A percentile compares a stretch with the other conserved stretches of the same genome.
Evolutionary conservation across 1,139 yeast genomes (phyloP).

Genomic region (Kodamaea sp.): DNA sequence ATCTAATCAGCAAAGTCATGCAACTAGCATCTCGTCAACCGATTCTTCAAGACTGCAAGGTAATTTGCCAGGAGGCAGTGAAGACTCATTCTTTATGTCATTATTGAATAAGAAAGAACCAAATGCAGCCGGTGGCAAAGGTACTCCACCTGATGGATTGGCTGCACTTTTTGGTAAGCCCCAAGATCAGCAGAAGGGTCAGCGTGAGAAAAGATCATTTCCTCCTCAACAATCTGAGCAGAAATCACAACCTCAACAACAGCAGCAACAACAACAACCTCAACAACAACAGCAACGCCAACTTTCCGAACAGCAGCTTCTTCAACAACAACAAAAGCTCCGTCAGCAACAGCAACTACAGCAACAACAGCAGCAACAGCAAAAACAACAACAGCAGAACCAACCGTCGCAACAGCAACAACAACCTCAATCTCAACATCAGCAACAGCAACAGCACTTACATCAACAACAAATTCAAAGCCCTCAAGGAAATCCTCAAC

Average conservation of each 20-base stretch:
- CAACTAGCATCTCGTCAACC: constrained; percentile 8
- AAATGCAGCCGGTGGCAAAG: constrained; percentile 5
- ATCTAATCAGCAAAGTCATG: constrained; percentile 6
- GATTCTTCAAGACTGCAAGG: constrained; percentile 6
- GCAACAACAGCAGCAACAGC: constrained; percentile 15
- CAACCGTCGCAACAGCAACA: constrained; percentile 13
- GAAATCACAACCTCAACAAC: constrained; percentile 13
- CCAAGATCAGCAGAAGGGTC: not conserved
- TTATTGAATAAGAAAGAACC: constrained; percentile 42
- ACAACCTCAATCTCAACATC: constrained; percentile 7
- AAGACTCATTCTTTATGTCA: constrained; percentile 57
- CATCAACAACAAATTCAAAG: constrained; percentile 16
- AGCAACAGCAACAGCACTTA: constrained; percentile 10
- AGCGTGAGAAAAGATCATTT: not conserved
- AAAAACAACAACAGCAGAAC: constrained; percentile 15
- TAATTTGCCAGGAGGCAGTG: constrained; percentile 12
- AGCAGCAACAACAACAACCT: constrained; percentile 5
- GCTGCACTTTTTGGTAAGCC: constrained; percentile 7
- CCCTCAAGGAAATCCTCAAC: constrained; percentile 14
- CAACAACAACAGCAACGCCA: constrained; percentile 8
- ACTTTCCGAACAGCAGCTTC: constrained; percentile 11
- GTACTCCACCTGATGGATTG: constrained; percentile 6
- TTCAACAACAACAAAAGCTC: constrained; percentile 6
- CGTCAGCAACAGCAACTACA: constrained; percentile 11
- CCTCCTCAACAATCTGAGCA: constrained; percentile 9